Percentiles rank a stretch among this genome's conserved stretches.
Conservation (phyloP, 106 monocot species). For the Agapanthus africanus region DNA sequence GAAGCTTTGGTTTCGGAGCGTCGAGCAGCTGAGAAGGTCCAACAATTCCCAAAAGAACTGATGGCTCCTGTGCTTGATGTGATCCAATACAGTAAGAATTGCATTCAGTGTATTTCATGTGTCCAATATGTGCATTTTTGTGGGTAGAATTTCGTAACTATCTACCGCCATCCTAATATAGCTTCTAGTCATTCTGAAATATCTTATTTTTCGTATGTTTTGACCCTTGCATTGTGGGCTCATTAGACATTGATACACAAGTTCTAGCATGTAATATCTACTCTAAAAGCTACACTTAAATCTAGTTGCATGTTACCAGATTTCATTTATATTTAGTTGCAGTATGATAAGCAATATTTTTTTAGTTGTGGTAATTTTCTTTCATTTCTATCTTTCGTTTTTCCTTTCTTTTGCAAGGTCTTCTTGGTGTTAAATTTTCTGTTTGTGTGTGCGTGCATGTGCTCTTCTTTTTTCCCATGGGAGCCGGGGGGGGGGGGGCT, state of each 20-base stretch:
- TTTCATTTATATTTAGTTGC: neutral
- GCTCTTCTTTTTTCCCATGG: too few relatives aligned
- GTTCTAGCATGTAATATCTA: neutral
- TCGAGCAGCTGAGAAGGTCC: conserved; percentile 65
- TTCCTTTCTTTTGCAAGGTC: too few relatives aligned
- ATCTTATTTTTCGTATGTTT: neutral
- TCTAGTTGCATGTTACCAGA: neutral
- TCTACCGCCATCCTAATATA: neutral
- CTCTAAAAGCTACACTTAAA: neutral
- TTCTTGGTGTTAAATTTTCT: too few relatives aligned
- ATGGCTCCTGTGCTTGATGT: conserved; percentile 49
- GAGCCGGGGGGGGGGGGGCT: too few relatives aligned
- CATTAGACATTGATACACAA: neutral
- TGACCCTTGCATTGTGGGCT: neutral
- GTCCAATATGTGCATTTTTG: neutral
- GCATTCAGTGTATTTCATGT: conserved; percentile 2
- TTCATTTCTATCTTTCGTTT: too few relatives aligned
- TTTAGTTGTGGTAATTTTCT: too few relatives aligned
- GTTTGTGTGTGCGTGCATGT: too few relatives aligned
- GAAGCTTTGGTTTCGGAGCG: conserved; percentile 82
- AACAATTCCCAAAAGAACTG: conserved; percentile 62
- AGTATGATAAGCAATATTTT: too few relatives aligned
- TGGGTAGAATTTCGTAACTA: neutral
- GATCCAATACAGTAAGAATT: conserved; percentile 75
- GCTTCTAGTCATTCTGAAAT: neutral